Conservation (phyloP, 2,329 filamentous ascomycete species). For the Xylariaceae sp. region DNA sequence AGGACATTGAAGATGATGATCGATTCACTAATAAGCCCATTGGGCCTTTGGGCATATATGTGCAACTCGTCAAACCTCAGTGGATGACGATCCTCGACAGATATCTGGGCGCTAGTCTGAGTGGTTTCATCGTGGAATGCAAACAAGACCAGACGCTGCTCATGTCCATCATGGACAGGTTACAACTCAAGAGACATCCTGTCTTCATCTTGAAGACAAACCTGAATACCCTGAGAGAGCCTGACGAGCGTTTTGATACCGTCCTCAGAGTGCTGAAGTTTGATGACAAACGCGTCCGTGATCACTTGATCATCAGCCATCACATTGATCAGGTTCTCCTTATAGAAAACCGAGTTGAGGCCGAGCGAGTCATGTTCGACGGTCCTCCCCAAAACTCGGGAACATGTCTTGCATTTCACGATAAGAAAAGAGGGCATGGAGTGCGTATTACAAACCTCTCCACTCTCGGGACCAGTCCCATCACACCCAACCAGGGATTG, state of each 20-base stretch:
- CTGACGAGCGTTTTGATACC: slow-evolving; percentile 66
- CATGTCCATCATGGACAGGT: slow-evolving; percentile 56
- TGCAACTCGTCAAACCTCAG: slow-evolving; percentile 69
- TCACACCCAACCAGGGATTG: slow-evolving; percentile 44
- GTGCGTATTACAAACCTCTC: slow-evolving; percentile 48
- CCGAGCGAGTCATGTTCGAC: slow-evolving; percentile 62
- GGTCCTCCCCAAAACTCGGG: slow-evolving; percentile 63
- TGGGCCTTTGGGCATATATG: slow-evolving; percentile 74
- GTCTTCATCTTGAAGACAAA: slow-evolving; percentile 63
- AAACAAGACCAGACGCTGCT: slow-evolving; percentile 71
- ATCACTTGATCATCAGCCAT: slow-evolving; percentile 78
- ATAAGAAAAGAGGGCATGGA: slow-evolving; percentile 55
- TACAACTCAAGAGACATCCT: slow-evolving; percentile 40
- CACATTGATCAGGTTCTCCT: slow-evolving; percentile 80
- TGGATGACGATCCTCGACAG: slow-evolving; percentile 83
- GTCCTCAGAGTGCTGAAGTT: slow-evolving; percentile 77
- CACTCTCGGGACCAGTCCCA: slow-evolving; percentile 32
- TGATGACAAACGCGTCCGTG: slow-evolving; percentile 70
- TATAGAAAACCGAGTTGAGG: slow-evolving; percentile 62
- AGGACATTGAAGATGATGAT: slow-evolving; percentile 61
- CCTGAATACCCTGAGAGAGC: slow-evolving; percentile 58
- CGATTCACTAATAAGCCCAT: slow-evolving; percentile 69
- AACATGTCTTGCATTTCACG: slow-evolving; percentile 64
- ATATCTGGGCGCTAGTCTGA: slow-evolving; percentile 63
- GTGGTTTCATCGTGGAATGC: slow-evolving; percentile 74